A percentile compares a stretch with the other conserved stretches of the same genome.
Conservation (phyloP, 371 early-diverging fungal species). For the Dichotomocladium elegans region DNA sequence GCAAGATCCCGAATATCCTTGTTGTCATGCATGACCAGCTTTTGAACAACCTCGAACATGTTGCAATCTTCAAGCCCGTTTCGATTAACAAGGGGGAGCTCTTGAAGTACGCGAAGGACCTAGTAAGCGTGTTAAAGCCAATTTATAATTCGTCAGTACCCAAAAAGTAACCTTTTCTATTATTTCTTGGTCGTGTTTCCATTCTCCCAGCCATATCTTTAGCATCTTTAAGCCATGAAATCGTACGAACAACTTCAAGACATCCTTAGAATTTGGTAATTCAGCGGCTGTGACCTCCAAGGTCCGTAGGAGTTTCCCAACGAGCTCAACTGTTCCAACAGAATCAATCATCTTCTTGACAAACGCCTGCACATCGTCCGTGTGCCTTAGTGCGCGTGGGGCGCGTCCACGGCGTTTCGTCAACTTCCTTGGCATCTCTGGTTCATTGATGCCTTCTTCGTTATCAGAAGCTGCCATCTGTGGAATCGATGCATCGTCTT, state of each 20-base stretch:
- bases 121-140: slow-evolving; percentile 8
- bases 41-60: slow-evolving; percentile 51
- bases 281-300: slow-evolving; percentile 32
- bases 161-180: slow-evolving; percentile 23
- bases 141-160: slow-evolving; percentile 30
- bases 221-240: slow-evolving; percentile 47
- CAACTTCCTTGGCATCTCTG: too few species aligned
- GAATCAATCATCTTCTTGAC: slow-evolving; percentile 65
- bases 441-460: slow-evolving; percentile 26
- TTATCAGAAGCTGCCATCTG: background rate
- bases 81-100: slow-evolving; percentile 60
- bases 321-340: slow-evolving; percentile 51
- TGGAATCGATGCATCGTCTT: slow-evolving; percentile 26
- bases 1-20: slow-evolving; percentile 33
- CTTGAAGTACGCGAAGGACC: slow-evolving; percentile 45
- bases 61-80: slow-evolving; percentile 70
- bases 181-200: slow-evolving; percentile 39
- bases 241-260: slow-evolving; percentile 34
- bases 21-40: slow-evolving; percentile 33
- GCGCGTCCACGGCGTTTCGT: too few species aligned
- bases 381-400: slow-evolving; percentile 37
- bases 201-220: slow-evolving; percentile 48
- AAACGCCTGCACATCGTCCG: slow-evolving; percentile 61
- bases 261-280: slow-evolving; percentile 28
- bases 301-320: slow-evolving; percentile 41